Evolutionary conservation across 495 filamentous ascomycete genomes (phyloP).

Genomic region (Apiosordaria backusii): DNA sequence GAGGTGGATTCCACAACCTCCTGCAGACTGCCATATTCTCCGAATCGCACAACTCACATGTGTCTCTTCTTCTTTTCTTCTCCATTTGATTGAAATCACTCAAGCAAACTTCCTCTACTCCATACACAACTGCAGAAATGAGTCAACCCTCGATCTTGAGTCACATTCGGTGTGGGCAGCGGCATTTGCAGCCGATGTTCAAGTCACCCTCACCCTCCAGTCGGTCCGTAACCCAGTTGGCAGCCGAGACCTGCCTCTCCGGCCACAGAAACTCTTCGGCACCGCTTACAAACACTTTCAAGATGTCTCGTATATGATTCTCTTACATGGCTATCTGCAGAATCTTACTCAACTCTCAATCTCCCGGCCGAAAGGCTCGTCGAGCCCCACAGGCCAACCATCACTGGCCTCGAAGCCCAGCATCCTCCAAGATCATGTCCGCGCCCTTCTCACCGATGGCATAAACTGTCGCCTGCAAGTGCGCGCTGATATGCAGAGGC

Average conservation of each 20-base stretch:
- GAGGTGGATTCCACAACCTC: too few species aligned
- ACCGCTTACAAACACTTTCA: not conserved
- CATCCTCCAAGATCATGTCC: constrained; percentile 40
- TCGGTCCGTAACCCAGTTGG: not conserved
- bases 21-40: not conserved
- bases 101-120: not conserved
- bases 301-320: too few species aligned
- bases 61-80: not conserved
- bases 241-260: not conserved
- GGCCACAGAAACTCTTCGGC: too few species aligned
- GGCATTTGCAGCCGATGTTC: not conserved
- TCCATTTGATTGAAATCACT: not conserved
- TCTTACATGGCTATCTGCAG: not conserved
- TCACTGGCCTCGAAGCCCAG: not conserved
- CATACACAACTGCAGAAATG: not conserved
- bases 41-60: not conserved
- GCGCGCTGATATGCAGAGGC: constrained; percentile 46
- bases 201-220: not conserved
- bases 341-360: not conserved
- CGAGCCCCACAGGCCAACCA: not conserved
- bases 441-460: constrained; percentile 55
- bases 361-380: not conserved
- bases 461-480: constrained; percentile 51
- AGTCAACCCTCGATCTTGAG: not conserved
- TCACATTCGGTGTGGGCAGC: not conserved